Evolutionary conservation across 2,329 filamentous ascomycete species (phyloP), one percentile per base, ranked within the genome.

Genomic region (Escovopsis sp.): DNA sequence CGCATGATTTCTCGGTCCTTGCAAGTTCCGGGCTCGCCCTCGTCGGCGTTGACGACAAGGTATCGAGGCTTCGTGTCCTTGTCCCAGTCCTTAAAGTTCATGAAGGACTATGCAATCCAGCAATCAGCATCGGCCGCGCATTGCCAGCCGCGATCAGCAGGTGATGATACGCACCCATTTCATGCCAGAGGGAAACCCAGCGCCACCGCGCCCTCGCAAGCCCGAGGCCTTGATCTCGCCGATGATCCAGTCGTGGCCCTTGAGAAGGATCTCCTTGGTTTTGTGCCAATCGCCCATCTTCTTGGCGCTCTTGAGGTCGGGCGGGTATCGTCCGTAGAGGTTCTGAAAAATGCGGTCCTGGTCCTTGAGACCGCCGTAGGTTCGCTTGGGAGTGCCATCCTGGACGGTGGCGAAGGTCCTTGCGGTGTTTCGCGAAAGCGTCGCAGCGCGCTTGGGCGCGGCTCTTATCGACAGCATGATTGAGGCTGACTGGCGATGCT

Each of bases 1-100:
- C 91, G 87, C 91, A 98, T 98, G 54, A 98, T 98, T 66, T 98
- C 91, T 60, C 91, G 82, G 66, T 98, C 91, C 72, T 98, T 98
- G 80, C 91, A 98, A 42, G 91, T 98, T 64, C 91, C 91, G 28
- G 91, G 91, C 68, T 98, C 91, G 58, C 91, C 91, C 70, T 98
- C 91, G 63, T 98, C 91, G 53, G 91, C 91, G 59, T 98, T 98
- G 69, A 98, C 86, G 48, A 98, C 89, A 43, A 98, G 73, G 61
- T 98, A 98, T 58, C 91, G 81, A 51, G 91, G 91, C 68, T 94
- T 94, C 55, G 66, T 82, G 63, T 96, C 91, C 69, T 98, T 94
- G 58, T 98, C 89, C 91, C 91, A 98, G 57, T 87, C 91, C 69
- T 95, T 95, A 73, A 89, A 88, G 74, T 98, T 98, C 91, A 98